Conservation (phyloP, 2,329 filamentous ascomycete genomes). For the Colletotrichum cereale region DNA sequence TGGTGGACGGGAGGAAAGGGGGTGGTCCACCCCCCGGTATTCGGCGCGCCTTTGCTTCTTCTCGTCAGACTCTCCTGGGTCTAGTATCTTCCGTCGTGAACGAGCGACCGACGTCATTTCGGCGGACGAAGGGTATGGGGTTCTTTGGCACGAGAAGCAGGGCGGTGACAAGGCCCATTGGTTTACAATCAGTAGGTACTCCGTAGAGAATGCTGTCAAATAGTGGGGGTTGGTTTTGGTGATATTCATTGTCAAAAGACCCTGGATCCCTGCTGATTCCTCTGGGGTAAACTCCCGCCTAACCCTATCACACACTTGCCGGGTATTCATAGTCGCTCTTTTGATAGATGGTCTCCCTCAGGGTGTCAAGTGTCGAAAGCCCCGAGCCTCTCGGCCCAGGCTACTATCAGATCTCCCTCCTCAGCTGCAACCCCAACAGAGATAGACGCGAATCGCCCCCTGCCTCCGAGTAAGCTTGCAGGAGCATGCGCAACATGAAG, state of each 20-base stretch:
- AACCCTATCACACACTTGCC: slow-evolving; percentile 16
- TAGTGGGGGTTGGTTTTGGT: slow-evolving; percentile 19
- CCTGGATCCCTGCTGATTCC: slow-evolving; percentile 29
- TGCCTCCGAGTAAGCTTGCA: not conserved
- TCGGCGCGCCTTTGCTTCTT: not conserved
- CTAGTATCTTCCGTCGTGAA: not conserved
- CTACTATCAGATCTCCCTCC: not conserved
- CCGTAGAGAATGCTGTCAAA: slow-evolving; percentile 8
- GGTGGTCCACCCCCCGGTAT: not conserved
- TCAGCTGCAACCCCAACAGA: not conserved
- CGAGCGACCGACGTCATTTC: slow-evolving; percentile 30
- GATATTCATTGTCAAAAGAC: slow-evolving; percentile 11
- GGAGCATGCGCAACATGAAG: not conserved
- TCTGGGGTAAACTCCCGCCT: slow-evolving; percentile 22
- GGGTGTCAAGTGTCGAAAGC: not conserved
- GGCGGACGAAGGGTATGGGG: not conserved
- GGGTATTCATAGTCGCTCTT: not conserved
- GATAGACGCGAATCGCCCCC: not conserved
- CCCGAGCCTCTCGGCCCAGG: not conserved
- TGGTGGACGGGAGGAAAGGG: not conserved
- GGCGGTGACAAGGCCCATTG: not conserved
- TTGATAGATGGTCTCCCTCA: slow-evolving; percentile 19
- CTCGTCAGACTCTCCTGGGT: not conserved
- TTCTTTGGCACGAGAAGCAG: not conserved
- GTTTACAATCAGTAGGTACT: not conserved